phyloP scores from a whole-genome alignment of 2,329 filamentous ascomycete genomes.

The Aspergillus fructus region DNA sequence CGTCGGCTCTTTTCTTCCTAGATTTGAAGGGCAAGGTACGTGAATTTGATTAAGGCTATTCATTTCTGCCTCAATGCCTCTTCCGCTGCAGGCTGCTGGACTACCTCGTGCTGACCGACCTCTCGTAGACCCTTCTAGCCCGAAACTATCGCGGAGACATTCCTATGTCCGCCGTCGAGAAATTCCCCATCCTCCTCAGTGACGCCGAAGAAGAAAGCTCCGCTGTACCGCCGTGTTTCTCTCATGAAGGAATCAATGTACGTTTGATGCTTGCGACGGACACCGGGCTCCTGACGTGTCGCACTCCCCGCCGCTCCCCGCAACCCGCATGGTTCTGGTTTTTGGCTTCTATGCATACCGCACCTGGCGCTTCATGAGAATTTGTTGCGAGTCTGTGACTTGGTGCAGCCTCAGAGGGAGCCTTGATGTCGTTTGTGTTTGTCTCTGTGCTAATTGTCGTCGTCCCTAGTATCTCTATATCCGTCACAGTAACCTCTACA shows the following conservation, averaged over 20 bases:
- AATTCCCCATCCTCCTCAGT: constrained; percentile 91
- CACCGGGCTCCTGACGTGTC: constrained; percentile 1
- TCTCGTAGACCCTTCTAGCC: constrained; percentile 82
- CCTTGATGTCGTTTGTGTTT: neutral
- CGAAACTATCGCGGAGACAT: constrained; percentile 98
- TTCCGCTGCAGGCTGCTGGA: neutral
- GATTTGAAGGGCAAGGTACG: constrained; percentile 98
- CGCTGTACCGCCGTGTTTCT: constrained; percentile 95
- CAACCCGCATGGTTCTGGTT: constrained; percentile 11
- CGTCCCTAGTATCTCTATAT: constrained; percentile 86
- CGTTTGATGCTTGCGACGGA: constrained; percentile 35
- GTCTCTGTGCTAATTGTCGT: neutral
- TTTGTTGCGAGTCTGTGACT: neutral
- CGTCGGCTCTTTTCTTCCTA: constrained; percentile 96
- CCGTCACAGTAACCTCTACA: constrained; percentile 97
- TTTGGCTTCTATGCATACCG: neutral
- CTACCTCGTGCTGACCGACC: constrained; percentile 19
- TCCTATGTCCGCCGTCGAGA: constrained; percentile 98
- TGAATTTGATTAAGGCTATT: neutral
- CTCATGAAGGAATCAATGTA: constrained; percentile 97
- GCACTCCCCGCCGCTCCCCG: constrained; percentile 17
- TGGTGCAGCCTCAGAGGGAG: neutral
- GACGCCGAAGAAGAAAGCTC: constrained; percentile 99
- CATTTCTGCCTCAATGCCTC: constrained; percentile 4
- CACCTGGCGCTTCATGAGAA: neutral